Conservation (phyloP, 768 basidiomycete species). For the Clavaria fumosa region DNA sequence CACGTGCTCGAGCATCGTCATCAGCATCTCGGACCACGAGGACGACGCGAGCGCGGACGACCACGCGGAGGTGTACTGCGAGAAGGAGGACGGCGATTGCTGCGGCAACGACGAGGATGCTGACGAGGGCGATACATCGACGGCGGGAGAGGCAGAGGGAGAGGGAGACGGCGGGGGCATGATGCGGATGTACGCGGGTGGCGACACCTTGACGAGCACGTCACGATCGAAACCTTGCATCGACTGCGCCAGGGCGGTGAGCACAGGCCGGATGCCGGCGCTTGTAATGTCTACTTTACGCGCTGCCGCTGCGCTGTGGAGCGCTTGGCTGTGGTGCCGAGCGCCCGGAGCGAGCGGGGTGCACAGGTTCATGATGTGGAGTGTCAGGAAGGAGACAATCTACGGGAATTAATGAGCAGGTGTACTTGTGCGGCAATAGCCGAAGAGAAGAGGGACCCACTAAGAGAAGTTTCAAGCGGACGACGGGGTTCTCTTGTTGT, state of each 20-base stretch:
- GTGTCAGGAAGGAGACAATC: conserved; percentile 81
- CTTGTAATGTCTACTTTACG: conserved; percentile 60
- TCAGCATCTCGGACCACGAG: conserved; percentile 17
- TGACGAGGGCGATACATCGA: too few species aligned
- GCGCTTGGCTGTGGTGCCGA: conserved; percentile 30
- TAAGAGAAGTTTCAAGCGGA: conserved; percentile 77
- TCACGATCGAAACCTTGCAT: conserved; percentile 18
- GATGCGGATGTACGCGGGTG: conserved; percentile 43
- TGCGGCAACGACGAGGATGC: conserved; percentile 5
- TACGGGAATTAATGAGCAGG: conserved; percentile 13
- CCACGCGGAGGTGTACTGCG: conserved; percentile 4
- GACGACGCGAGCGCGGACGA: conserved; percentile 16
- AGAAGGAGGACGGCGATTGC: conserved; percentile 15
- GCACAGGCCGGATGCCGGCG: conserved; percentile 39
- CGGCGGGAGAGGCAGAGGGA: too few species aligned
- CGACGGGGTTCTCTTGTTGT: conserved; percentile 66
- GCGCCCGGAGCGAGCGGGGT: conserved; percentile 79
- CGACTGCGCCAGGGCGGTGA: conserved; percentile 35
- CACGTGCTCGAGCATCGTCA: conserved; percentile 62
- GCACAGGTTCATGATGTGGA: conserved; percentile 87
- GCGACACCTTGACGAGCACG: conserved; percentile 43
- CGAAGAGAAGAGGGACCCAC: conserved; percentile 34
- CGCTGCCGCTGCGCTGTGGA: conserved; percentile 15
- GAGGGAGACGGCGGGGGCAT: conserved; percentile 18
- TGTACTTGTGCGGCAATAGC: too few species aligned